A percentile compares a stretch with the other conserved stretches of the same genome.
Conservation (phyloP, 441 rosid genomes). For the Eugenia klotzschiana region DNA sequence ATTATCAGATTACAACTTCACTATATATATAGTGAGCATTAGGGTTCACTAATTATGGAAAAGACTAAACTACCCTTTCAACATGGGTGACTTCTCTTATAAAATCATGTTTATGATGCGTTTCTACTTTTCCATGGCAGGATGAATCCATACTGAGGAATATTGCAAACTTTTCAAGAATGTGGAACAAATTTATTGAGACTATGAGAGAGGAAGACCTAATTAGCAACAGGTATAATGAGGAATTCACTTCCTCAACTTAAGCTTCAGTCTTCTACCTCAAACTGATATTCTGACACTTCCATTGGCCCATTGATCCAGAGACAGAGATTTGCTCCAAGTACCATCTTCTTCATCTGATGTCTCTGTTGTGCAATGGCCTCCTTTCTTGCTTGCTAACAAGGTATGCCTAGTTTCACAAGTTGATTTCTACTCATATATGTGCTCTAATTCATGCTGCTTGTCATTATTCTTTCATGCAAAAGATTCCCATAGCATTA, state of each 20-base stretch:
- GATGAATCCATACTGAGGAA: constrained; percentile 24
- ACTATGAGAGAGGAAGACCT: constrained; percentile 87
- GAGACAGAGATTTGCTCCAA: constrained; percentile 79
- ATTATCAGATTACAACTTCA: too few relatives aligned
- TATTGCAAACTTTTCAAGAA: constrained; percentile 49
- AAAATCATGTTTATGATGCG: not conserved
- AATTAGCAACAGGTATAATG: constrained; percentile 57
- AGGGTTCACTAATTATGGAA: too few relatives aligned
- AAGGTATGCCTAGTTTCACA: constrained; percentile 36
- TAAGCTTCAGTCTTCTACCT: constrained; percentile 2
- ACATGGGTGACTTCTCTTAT: rapidly evolving
- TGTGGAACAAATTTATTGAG: constrained; percentile 84
- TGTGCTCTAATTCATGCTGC: constrained; percentile 6
- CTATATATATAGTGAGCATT: too few relatives aligned
- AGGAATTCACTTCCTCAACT: not conserved
- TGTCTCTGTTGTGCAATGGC: constrained; percentile 76
- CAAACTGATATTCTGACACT: not conserved
- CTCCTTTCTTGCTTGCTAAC: constrained; percentile 92
- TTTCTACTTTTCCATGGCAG: constrained; percentile 25
- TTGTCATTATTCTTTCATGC: not conserved
- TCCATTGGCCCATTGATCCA: constrained; percentile 17
- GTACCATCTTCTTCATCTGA: constrained; percentile 67
- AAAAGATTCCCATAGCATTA: constrained; percentile 88
- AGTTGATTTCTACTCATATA: not conserved
- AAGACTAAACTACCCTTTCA: too few relatives aligned